Evolutionary conservation across 2,329 filamentous ascomycete genomes (phyloP).

Genomic region (Fusarium pseudocircinatum): DNA sequence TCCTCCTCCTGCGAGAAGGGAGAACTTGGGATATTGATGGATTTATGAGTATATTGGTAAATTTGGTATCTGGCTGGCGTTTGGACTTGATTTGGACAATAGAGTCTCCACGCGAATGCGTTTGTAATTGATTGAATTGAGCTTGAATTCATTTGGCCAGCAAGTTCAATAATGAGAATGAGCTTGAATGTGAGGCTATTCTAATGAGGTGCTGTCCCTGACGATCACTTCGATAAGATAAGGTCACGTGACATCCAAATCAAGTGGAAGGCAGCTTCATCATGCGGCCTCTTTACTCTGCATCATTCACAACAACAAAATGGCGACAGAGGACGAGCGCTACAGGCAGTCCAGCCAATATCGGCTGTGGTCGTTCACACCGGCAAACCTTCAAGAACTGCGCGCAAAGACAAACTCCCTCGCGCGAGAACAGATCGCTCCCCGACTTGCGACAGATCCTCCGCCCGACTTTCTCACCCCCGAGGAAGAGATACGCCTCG

Average conservation of each 20-base stretch:
- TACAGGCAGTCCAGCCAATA: slow-evolving; percentile 93
- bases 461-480: slow-evolving; percentile 82
- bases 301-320: slow-evolving; percentile 48
- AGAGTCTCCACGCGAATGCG: slow-evolving; percentile 31
- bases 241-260: slow-evolving; percentile 16
- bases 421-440: slow-evolving; percentile 70
- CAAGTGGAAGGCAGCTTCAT: neutral
- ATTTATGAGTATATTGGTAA: neutral
- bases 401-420: slow-evolving; percentile 82
- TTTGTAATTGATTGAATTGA: slow-evolving; percentile 30
- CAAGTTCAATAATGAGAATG: neutral
- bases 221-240: slow-evolving; percentile 17
- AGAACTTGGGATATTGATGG: slow-evolving; percentile 42
- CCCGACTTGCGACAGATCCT: slow-evolving; percentile 62
- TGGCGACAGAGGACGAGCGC: slow-evolving; percentile 87
- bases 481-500: slow-evolving; percentile 82
- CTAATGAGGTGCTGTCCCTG: neutral
- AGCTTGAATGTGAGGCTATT: neutral
- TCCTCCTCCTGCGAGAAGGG: slow-evolving; percentile 47
- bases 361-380: slow-evolving; percentile 91
- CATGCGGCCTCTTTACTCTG: neutral
- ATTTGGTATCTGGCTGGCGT: slow-evolving; percentile 26
- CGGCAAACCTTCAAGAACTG: slow-evolving; percentile 73
- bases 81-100: slow-evolving; percentile 24
- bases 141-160: neutral